These are phyloP conservation scores for Stephania cephalantha DNA, from an alignment of 164 flowering plant genomes.

Conservation along the genomic window DNA sequence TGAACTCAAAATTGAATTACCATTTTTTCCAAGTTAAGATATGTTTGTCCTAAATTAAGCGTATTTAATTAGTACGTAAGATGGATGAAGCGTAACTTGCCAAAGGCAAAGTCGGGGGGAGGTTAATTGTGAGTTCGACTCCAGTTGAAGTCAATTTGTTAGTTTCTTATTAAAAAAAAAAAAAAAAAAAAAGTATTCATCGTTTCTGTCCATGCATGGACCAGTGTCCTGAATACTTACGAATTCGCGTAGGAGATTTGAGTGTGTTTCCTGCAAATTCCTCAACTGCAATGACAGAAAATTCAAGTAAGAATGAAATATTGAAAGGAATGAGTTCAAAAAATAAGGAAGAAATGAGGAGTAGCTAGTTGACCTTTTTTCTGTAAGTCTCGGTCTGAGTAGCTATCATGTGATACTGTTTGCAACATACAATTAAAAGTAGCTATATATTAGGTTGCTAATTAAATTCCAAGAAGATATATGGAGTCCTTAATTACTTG, in stretches of 20 bases:
- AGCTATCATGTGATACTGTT: constrained; percentile 43
- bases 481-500: background rate
- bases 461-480: background rate
- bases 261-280: constrained; percentile 31
- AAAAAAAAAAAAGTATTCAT: background rate
- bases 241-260: constrained; percentile 25
- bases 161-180: background rate
- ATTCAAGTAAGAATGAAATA: background rate
- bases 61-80: no score
- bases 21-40: background rate
- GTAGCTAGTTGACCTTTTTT: constrained; percentile 43
- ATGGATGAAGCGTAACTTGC: no score
- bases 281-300: constrained; percentile 24
- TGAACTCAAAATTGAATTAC: background rate
- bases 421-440: background rate
- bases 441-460: background rate
- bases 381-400: constrained; percentile 44
- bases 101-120: no score
- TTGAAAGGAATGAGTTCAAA: background rate
- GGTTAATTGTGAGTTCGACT: no score
- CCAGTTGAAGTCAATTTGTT: no score
- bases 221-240: constrained; percentile 18
- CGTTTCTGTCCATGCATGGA: no score
- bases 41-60: background rate
- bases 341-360: background rate